Evolutionary conservation across 345 rosid species (phyloP), one percentile per base, ranked within the genome.

Genomic region (Hevea brasiliensis): DNA sequence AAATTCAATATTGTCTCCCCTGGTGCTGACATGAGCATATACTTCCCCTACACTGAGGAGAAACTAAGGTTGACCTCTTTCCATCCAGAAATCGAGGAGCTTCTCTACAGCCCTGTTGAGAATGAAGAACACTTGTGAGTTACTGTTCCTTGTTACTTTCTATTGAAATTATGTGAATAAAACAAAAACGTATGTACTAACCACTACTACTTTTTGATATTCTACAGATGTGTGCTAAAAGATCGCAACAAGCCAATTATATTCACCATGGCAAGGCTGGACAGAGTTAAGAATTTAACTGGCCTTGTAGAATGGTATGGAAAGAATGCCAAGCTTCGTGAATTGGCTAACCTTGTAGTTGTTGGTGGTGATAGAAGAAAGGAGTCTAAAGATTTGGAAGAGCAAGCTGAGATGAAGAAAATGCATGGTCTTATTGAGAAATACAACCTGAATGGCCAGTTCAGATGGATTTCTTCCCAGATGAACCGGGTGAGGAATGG

Each of bases 281-380:
- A 93, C 82, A 92, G 98, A 24, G 98, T 91, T 10, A 93, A 93
- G 90, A 93, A 93, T 72, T 77, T 93, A 73, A 17, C 89, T 0
- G 97, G 97, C 68, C 96, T 91, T 27, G 96, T 91, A 0, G 97
- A 93, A 79, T 93, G 98, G 98, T 93, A 93, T 40, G 97, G 96
- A 7, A 90, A 90, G 89, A 93, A 90, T 50, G 15, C 75, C 0
- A 81, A 76, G 79, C 83, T 93, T 0, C 91, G 96, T 1, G 94
- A 91, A 51, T 73, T 91, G 6, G 92, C 71, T 29, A 93, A 93
- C 87, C 89, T 91, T 35, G 96, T 91, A 0, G 96, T 93, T 6
- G 98, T 91, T 0, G 97, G 97, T 41, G 97, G 97, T 24, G 97
- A 91, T 74, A 82, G 96, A 83, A 85, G 97, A 74, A 93, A 91